These are phyloP conservation scores for Saccharomycopsis capsularis DNA, from an alignment of 805 yeast species.

Conservation along the genomic window DNA sequence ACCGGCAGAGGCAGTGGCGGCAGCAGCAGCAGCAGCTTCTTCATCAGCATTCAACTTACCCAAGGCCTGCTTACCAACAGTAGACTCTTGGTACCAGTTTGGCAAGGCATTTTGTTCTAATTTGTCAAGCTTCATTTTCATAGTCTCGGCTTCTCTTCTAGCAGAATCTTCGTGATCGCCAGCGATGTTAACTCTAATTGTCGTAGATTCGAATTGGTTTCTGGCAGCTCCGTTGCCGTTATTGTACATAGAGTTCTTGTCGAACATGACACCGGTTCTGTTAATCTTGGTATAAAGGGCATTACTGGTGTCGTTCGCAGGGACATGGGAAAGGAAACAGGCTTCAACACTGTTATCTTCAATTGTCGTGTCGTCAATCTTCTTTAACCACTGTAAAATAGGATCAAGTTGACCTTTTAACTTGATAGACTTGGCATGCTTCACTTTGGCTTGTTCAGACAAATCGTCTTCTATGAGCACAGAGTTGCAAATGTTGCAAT, in stretches of 20 bases:
- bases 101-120: conserved; percentile 92
- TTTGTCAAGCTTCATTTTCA: conserved; percentile 27
- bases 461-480: conserved; percentile 78
- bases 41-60: conserved; percentile 52
- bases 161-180: conserved; percentile 55
- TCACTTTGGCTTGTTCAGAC: conserved; percentile 69
- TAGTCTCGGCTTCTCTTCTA: conserved; percentile 51
- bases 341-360: conserved; percentile 89
- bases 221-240: conserved; percentile 31
- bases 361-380: conserved; percentile 64
- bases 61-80: conserved; percentile 65
- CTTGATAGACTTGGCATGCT: conserved; percentile 73
- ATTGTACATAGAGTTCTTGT: conserved; percentile 26
- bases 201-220: conserved; percentile 37
- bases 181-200: conserved; percentile 80
- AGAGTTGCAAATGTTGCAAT: conserved; percentile 78
- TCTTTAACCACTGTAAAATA: conserved; percentile 71
- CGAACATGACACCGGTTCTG: conserved; percentile 38
- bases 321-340: conserved; percentile 73
- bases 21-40: conserved; percentile 25
- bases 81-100: conserved; percentile 89
- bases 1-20: conserved; percentile 2
- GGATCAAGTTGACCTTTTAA: conserved; percentile 90
- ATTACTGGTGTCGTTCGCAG: conserved; percentile 64
- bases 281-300: conserved; percentile 58